Conservation (phyloP, 2,329 filamentous ascomycete genomes). For the Arthroderma sp. region DNA sequence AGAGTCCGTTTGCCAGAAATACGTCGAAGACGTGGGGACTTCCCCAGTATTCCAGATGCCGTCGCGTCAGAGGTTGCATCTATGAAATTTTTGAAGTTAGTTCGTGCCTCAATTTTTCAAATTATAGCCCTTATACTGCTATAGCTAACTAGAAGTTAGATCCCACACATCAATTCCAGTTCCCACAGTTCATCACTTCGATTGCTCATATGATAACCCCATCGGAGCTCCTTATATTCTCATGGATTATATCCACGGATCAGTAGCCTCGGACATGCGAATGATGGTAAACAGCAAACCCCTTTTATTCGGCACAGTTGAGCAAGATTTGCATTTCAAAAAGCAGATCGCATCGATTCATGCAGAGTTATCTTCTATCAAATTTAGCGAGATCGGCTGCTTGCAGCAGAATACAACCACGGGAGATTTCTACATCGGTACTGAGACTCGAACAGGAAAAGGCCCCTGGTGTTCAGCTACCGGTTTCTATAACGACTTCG, state of each 20-base stretch:
- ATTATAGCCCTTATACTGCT: background rate
- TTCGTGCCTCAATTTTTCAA: background rate
- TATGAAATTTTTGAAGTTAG: slow-evolving; percentile 4
- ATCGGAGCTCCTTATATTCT: slow-evolving; percentile 4
- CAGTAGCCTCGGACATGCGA: background rate
- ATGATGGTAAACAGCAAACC: too few species aligned
- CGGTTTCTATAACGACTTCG: slow-evolving; percentile 1
- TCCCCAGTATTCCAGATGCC: too few species aligned
- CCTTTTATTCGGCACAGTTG: background rate
- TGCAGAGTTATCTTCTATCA: slow-evolving; percentile 3
- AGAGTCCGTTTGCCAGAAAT: slow-evolving; percentile 3
- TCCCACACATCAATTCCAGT: slow-evolving; percentile 4
- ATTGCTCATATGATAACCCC: slow-evolving; percentile 1
- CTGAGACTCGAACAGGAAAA: slow-evolving; percentile 1
- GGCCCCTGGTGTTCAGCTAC: slow-evolving; percentile 1
- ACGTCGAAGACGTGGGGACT: too few species aligned
- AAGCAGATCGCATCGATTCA: slow-evolving; percentile 5
- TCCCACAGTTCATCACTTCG: slow-evolving; percentile 2
- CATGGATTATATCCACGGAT: slow-evolving; percentile 7
- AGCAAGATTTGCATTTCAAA: slow-evolving; percentile 1
- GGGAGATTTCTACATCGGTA: slow-evolving; percentile 1
- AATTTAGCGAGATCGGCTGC: slow-evolving; percentile 4
- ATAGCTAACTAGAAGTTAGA: background rate
- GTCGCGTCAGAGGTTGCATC: background rate
- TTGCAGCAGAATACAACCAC: background rate